Evolutionary conservation across 2,329 filamentous ascomycete genomes (phyloP), one percentile per base, ranked within the genome.

Genomic region (Aspergillus sp.): DNA sequence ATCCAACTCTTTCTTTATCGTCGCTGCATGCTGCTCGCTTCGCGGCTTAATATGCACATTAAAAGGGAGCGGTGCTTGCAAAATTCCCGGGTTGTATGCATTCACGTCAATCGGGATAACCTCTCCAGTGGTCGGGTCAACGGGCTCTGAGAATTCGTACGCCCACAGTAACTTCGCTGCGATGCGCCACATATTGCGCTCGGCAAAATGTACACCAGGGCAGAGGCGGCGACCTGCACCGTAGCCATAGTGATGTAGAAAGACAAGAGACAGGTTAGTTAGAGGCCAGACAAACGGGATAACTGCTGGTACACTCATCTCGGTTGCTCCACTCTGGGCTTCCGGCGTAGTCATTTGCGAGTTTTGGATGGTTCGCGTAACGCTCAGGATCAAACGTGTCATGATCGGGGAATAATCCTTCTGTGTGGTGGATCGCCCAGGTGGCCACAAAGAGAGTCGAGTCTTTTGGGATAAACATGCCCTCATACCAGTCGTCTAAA

Each of bases 401-500:
- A 4, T 73, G 72, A 6, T 74, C 55, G 1, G 51, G 19, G 24
- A 60, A 69, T 2, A 58, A 58, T 17, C 53, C 56, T 22, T 59
- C 57, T 44, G 73, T 68, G 30, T 72, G 64, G 48, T 78, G 75
- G 50, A 79, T 73, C n/a, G 72, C 75, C 79, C 81, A 84, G 2
- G 80, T 72, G 54, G 83, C 83, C 7, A 80, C 71, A 0, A 78
- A 72, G 2, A 83, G 66, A 2, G 67, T 72, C 0, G 79, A 70
- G 4, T 73, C 73, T 45, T 77, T 77, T 4, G 81, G 81, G 39
- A 84, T 79, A 24, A 71, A 71, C 56, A 75, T 77, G 3, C 78
- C 80, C 9, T 77, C 68, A 44, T 75, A 69, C 58, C 62, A 68
- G 52, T 77, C 75, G 47, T 80, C 78, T 44, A 20, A 3, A 12